A percentile compares a stretch with the other conserved stretches of the same genome.
Conservation (phyloP, 192 early-diverging fungal species). For the Backusella sp. region DNA sequence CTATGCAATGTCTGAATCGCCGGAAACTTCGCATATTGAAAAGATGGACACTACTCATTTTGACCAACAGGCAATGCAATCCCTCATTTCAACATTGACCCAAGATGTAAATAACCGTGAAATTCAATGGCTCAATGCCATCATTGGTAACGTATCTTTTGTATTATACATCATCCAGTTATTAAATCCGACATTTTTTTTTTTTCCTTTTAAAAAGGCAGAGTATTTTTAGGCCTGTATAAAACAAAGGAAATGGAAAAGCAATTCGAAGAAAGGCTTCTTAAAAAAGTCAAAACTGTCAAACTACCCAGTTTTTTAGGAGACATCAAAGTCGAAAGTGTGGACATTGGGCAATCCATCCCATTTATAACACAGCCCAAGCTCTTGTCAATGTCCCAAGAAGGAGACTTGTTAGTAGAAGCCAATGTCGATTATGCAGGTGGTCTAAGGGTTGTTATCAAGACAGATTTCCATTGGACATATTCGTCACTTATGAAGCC, state of each 20-base stretch:
- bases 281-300: slow-evolving; percentile 59
- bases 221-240: slow-evolving; percentile 77
- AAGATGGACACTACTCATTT: slow-evolving; percentile 38
- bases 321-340: slow-evolving; percentile 73
- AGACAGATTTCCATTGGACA: slow-evolving; percentile 64
- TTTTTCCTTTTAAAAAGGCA: slow-evolving; percentile 20
- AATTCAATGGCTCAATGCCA: slow-evolving; percentile 81
- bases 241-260: slow-evolving; percentile 44
- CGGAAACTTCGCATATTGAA: not conserved
- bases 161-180: too few species aligned
- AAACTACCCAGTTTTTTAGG: slow-evolving; percentile 72
- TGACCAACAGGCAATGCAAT: slow-evolving; percentile 40
- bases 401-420: slow-evolving; percentile 73
- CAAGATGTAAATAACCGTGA: slow-evolving; percentile 50
- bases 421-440: slow-evolving; percentile 78
- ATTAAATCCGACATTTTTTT: too few species aligned
- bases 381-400: slow-evolving; percentile 65
- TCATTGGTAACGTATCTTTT: slow-evolving; percentile 44
- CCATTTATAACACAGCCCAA: slow-evolving; percentile 78
- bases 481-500: slow-evolving; percentile 56
- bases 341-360: slow-evolving; percentile 74
- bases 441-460: slow-evolving; percentile 53
- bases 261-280: slow-evolving; percentile 42
- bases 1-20: slow-evolving; percentile 50
- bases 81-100: slow-evolving; percentile 43